Conservation (phyloP, 257 asterid genomes). For the Coffea eugenioides region DNA sequence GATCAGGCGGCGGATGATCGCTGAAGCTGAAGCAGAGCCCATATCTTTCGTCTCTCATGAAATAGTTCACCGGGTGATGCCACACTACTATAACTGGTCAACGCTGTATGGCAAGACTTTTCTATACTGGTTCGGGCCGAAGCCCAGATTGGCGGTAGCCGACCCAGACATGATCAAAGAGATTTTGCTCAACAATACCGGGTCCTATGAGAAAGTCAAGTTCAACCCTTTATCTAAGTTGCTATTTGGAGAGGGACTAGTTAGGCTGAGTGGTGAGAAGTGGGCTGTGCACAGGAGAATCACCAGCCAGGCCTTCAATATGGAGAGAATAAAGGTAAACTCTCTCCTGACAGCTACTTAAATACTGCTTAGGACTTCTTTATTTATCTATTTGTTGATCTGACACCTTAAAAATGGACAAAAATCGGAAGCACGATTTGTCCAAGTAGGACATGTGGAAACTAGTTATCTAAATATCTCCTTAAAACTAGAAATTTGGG, state of each 20-base stretch:
- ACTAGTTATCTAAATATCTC: too few relatives aligned
- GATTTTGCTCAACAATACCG: constrained; percentile 8
- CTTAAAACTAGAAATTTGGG: too few relatives aligned
- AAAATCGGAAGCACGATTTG: too few relatives aligned
- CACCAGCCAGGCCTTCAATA: constrained; percentile 50
- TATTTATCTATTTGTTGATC: background rate
- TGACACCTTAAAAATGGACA: too few relatives aligned
- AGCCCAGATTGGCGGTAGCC: background rate
- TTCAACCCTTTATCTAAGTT: constrained; percentile 40
- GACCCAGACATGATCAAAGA: constrained; percentile 18
- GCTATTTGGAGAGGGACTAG: constrained; percentile 61
- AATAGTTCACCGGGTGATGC: background rate
- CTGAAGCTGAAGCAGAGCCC: background rate
- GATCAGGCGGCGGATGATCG: constrained; percentile 35
- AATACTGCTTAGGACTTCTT: too few relatives aligned
- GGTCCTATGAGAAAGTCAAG: constrained; percentile 19
- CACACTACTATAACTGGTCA: too few relatives aligned
- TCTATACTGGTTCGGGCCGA: background rate
- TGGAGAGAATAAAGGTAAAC: constrained; percentile 66
- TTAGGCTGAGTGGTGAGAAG: constrained; percentile 42
- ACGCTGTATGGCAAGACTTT: background rate
- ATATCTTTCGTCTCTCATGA: background rate
- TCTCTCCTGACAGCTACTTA: background rate
- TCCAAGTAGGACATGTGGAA: too few relatives aligned
- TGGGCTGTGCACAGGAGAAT: constrained; percentile 71